Base-by-base conservation (phyloP, 228 moss, liverwort and hornwort genomes). In the Sphagnum fallax region DNA sequence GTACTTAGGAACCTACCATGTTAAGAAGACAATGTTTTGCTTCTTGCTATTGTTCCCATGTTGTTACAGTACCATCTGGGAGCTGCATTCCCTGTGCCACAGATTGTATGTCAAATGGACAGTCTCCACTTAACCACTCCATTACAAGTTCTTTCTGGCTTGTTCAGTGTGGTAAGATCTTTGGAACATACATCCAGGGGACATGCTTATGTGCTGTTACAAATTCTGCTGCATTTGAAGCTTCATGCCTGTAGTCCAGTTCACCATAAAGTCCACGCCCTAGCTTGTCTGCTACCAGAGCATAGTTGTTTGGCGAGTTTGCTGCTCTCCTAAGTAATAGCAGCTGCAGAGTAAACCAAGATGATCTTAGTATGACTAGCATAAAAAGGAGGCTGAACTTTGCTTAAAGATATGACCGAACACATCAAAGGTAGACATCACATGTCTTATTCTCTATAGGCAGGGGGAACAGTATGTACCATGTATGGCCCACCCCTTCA, bases 61-160 rank as follows among this genome's bases (percentile, higher is more conserved):
- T 90, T 49, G 79, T 75, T 72, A 77, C 67, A 65, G 72, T 77
- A 62, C 87, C 91, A 79, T 75, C 70, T 49, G 74, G 65, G 60
- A 74, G 69, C 52, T 78, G 73, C 70, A 67, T 70, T 50, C 96
- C 96, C 50, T 90, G 67, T 48, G 90, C 85, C 68, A 86, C 81
- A 64, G 52, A 68, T 67, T 91, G 91, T 82, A 98, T 77, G 78
- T 93, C 87, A 7, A 74, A 66, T 48, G 98, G 98, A 64, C 98
- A 93, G 67, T 85, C 87, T 10, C 98, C 98, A 70, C 78, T 71
- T 66, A 98, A 84, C 98, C 98, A 98, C 83, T 98, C 98, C 93
- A 98, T 93, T 4, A 90, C 88, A 73, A 98, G 72, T 10, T 91
- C 67, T 82, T 85, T 88, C 70, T 74, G 80, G 32, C 84, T 77